Evolutionary conservation across 768 basidiomycete species (phyloP), one percentile per base, ranked within the genome.

Genomic region (Saitozyma sp.): DNA sequence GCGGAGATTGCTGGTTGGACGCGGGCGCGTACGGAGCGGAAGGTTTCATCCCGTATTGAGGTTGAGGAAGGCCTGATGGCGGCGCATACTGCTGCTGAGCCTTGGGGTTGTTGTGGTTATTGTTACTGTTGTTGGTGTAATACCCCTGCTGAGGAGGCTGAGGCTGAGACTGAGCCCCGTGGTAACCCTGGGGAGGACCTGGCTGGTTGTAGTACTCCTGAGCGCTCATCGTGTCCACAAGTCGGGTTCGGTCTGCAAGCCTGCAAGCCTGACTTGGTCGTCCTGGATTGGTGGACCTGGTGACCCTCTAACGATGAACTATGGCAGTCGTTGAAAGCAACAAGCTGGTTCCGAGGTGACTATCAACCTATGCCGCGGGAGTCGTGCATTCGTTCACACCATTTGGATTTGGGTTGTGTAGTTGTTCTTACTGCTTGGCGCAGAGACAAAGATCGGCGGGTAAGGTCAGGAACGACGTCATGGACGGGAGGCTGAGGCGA

Each of bases 1-100:
- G 58, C 0, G 53, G 54, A 6, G 54, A 60, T 46, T 60, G 53
- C 2, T 37, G 41, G 13, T 37, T 38, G 37, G 29, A 49, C 2
- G 45, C 10, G 1, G 49, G 42, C 42, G 70, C 72, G 49, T 77
- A 77, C 9, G 70, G 75, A 50, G 71, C 67, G 45, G 75, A 75
- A 13, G 73, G 66, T 20, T 69, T 71, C 68, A 75, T 74, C 40
- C 58, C 59, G 48, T 72, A 69, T 14, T 50, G 54, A 1, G 29
- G 50, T 19, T 57, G 43, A 20, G 40, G 29, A 29, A 5, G 29
- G 29, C 29, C 29, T 5, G 29, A 29, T 29, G 29, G 29, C 29
- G 29, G 29, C 29, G 29, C 29, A 29, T 29, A 29, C 29, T 29
- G 29, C 29, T 29, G 29, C 29, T 29, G 29, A 29, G 29, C 29